Conservation (phyloP, 495 filamentous ascomycete genomes). For the Lentithecium fluviatile region DNA sequence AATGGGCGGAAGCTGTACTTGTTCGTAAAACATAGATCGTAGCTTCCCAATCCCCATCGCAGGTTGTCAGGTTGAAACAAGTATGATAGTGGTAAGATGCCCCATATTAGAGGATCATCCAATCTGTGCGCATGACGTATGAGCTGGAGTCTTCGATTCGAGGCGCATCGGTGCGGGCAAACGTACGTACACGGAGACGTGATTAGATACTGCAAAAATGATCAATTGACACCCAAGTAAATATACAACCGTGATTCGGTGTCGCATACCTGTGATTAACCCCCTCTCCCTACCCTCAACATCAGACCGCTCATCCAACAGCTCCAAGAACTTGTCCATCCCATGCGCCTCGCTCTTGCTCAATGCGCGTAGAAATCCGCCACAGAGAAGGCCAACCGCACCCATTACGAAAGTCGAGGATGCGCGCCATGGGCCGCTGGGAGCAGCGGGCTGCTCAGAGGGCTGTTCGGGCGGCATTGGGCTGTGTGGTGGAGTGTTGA, state of each 20-base stretch:
- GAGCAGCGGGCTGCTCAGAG: constrained; percentile 33
- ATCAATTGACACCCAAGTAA: neutral
- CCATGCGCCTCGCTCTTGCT: constrained; percentile 62
- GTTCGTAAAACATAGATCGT: constrained; percentile 88
- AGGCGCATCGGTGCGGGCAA: neutral
- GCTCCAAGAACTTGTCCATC: constrained; percentile 68
- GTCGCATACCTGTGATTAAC: constrained; percentile 77
- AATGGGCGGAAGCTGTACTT: constrained; percentile 45
- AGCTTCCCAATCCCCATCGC: constrained; percentile 82
- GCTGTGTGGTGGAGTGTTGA: constrained; percentile 8
- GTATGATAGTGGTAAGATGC: constrained; percentile 71
- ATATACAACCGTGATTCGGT: neutral
- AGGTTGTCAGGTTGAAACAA: constrained; percentile 68
- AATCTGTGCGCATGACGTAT: constrained; percentile 54
- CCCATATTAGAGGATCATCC: constrained; percentile 94
- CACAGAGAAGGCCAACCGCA: constrained; percentile 38
- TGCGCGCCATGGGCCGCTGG: constrained; percentile 38
- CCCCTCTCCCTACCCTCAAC: constrained; percentile 68
- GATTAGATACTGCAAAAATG: constrained; percentile 73
- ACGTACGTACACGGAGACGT: constrained; percentile 87
- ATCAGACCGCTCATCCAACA: constrained; percentile 71
- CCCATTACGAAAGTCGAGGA: constrained; percentile 39
- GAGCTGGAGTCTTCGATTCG: neutral
- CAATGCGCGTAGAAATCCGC: constrained; percentile 40
- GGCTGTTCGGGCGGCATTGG: constrained; percentile 31